Base-by-base conservation (phyloP, 352 stramenopile species). In the Pythium volutum region DNA sequence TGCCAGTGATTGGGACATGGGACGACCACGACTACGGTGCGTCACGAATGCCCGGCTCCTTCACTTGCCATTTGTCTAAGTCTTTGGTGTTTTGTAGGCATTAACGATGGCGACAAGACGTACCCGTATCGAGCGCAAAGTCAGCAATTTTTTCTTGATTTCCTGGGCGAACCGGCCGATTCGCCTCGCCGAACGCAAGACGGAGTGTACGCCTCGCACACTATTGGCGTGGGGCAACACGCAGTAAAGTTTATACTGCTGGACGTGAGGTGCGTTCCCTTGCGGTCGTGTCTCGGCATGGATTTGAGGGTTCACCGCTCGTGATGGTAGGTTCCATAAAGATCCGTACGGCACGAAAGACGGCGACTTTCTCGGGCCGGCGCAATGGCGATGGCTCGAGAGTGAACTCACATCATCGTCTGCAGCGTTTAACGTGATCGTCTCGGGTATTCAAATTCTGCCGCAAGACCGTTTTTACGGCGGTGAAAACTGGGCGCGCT, bases 391-490 rank as follows among this genome's bases (percentile, higher is more conserved):
- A 29, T 87, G 74, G 74, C 65, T 87, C 22, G 66, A 78, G 42
- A 18, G 68, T 0, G 66, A 81, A 55, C 60, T 87, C 12, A 9
- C 14, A 2, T 68, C 75, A 23, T 81, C 78, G 15, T 70, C 55
- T 4, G 83, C 84, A 22, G 48, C 73, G 25, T 81, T 91, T 29
- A 89, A 93, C 64, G 73, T 96, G 12, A 73, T 96, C 61, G 79
- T 92, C 0, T 82, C 70, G 14, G 81, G 81, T 8, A 46, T 93
- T 7, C 83, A 95, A 69, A 69, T 91, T 6, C 70, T 81, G 10
- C 67, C 71, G 7, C 33, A 66, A 39, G 89, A 75, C 42, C 73
- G 42, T 15, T 80, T 63, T 38, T 71, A 87, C 52, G 60, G 61
- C 3, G 69, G 73, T 8, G 86, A 95, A 53, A 72, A 73, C 41